These are phyloP conservation scores for Ehretia macrophylla DNA, from an alignment of 257 asterid species.

Conservation along the genomic window DNA sequence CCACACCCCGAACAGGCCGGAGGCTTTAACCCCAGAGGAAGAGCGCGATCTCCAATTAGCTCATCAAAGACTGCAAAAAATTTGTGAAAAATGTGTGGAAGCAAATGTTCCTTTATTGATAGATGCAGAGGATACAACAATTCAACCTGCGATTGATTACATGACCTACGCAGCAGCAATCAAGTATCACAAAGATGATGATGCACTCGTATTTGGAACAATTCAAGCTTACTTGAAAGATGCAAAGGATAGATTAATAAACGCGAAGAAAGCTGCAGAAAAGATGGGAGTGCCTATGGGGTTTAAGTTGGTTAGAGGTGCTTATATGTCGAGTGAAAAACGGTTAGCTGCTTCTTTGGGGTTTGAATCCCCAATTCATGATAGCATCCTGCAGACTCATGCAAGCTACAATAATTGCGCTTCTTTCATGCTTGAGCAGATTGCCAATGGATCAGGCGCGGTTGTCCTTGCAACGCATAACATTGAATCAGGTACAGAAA, in stretches of 20 bases:
- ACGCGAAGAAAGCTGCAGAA: conserved; percentile 55
- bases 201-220: conserved; percentile 65
- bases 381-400: conserved; percentile 48
- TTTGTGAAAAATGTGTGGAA: conserved; percentile 42
- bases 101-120: conserved; percentile 49
- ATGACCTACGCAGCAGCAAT: conserved; percentile 58
- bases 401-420: conserved; percentile 56
- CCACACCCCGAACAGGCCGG: conserved; percentile 54
- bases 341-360: conserved; percentile 35
- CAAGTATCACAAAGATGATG: conserved; percentile 28
- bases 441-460: conserved; percentile 56
- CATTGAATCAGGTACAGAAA: conserved; percentile 53
- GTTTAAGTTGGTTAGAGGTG: conserved; percentile 51
- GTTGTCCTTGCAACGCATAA: conserved; percentile 90
- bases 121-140: conserved; percentile 75
- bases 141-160: conserved; percentile 89
- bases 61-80: conserved; percentile 35
- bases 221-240: conserved; percentile 74
- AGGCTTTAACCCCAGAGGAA: conserved; percentile 46
- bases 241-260: conserved; percentile 48
- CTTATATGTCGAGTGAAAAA: conserved; percentile 34
- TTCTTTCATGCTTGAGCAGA: conserved; percentile 49
- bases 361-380: conserved; percentile 56
- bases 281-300: conserved; percentile 53
- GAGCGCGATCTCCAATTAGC: conserved; percentile 48